These are phyloP conservation scores for Geotrichum bryndzae DNA, from an alignment of 1,139 yeast genomes.

Conservation along the genomic window DNA sequence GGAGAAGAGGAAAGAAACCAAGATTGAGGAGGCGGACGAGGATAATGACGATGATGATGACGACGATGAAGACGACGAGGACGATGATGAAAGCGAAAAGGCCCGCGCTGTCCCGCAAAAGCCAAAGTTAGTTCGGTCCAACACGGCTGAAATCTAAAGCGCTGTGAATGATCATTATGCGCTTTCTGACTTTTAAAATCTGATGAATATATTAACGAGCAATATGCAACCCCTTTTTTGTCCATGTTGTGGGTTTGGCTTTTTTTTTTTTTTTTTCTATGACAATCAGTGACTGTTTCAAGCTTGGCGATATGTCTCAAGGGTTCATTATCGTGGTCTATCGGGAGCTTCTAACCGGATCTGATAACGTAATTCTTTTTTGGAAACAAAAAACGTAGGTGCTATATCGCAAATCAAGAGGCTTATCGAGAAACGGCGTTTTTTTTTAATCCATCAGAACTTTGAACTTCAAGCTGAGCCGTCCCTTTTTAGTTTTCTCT, in stretches of 20 bases:
- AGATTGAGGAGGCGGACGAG: slow-evolving; percentile 5
- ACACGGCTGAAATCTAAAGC: slow-evolving; percentile 13
- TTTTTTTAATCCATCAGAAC: too few relatives aligned
- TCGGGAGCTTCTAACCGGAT: not conserved
- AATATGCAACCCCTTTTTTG: not conserved
- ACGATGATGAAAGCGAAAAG: slow-evolving; percentile 9
- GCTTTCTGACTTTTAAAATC: not conserved
- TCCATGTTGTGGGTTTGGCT: too few relatives aligned
- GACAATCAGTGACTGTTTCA: not conserved
- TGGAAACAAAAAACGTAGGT: not conserved
- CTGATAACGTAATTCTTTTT: not conserved
- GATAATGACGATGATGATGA: slow-evolving; percentile 5
- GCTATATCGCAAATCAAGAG: not conserved
- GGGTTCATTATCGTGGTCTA: not conserved
- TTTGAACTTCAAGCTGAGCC: too few relatives aligned
- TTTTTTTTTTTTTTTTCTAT: not conserved
- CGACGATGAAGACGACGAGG: slow-evolving; percentile 7
- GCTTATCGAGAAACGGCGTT: too few relatives aligned
- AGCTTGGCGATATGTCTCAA: not conserved
- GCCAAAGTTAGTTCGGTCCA: slow-evolving; percentile 8
- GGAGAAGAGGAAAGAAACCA: not conserved
- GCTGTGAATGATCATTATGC: not conserved
- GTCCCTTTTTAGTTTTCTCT: too few relatives aligned
- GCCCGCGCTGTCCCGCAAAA: not conserved
- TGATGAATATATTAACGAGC: not conserved